Percentiles rank a stretch among this genome's conserved stretches.
phyloP scores from a whole-genome alignment of 768 basidiomycete genomes.

The Termitomyces sp. region DNA sequence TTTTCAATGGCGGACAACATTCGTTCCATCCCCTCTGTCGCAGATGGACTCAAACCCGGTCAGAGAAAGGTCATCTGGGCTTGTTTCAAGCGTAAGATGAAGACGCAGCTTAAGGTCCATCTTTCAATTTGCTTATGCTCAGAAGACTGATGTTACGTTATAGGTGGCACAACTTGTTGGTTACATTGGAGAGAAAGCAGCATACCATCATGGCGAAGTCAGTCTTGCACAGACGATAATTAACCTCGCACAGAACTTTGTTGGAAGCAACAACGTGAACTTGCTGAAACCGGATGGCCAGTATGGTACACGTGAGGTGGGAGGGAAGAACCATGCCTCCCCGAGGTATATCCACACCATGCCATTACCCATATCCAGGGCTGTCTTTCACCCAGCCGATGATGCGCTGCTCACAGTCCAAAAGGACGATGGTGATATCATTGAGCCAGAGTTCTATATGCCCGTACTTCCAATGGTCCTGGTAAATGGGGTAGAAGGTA shows the following conservation, averaged over 20 bases:
- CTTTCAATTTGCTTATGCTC: not conserved
- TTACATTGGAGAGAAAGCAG: conserved; percentile 90
- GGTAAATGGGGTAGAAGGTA: conserved; percentile 95
- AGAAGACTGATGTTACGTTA: not conserved
- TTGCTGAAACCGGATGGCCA: conserved; percentile 87
- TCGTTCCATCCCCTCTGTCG: conserved; percentile 93
- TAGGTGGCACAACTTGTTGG: conserved; percentile 94
- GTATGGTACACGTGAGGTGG: conserved; percentile 90
- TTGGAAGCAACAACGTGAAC: conserved; percentile 95
- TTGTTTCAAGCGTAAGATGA: conserved; percentile 93
- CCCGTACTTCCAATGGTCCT: conserved; percentile 87
- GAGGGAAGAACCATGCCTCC: conserved; percentile 96
- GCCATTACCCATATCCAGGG: conserved; percentile 68
- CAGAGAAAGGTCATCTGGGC: conserved; percentile 97
- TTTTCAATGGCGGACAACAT: conserved; percentile 99
- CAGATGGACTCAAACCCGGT: conserved; percentile 95
- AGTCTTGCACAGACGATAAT: conserved; percentile 89
- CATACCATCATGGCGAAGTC: conserved; percentile 95
- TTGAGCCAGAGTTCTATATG: conserved; percentile 96
- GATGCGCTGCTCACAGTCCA: conserved; percentile 83
- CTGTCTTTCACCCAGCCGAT: conserved; percentile 79
- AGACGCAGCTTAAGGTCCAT: conserved; percentile 83
- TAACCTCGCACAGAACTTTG: conserved; percentile 89
- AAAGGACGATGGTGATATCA: conserved; percentile 79
- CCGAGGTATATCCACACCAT: conserved; percentile 95